A percentile compares a stretch with the other conserved stretches of the same genome.
Evolutionary conservation across 2,329 filamentous ascomycete genomes (phyloP).

Genomic region (Mycosphaerella sp.): DNA sequence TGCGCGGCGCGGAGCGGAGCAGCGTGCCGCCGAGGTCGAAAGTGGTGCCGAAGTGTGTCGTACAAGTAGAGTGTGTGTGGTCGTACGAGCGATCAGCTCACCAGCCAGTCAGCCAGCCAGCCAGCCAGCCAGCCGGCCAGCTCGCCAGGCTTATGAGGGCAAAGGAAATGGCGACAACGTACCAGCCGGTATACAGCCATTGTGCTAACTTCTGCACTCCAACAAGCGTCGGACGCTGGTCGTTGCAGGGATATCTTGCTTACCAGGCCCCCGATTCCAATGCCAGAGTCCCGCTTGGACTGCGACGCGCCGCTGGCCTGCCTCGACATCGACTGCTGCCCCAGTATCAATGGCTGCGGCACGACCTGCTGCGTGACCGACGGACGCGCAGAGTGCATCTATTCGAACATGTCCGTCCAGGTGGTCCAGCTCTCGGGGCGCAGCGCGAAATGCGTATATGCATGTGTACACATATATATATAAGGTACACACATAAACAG

Average conservation of each 20-base stretch:
- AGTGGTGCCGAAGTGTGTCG: no score
- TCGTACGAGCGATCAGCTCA: no score
- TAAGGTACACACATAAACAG: no score
- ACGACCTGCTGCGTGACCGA: conserved; percentile 22
- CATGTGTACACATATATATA: no score
- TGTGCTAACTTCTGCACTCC: conserved; percentile 6
- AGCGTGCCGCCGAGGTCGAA: no score
- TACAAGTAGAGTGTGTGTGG: no score
- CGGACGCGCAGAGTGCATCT: conserved; percentile 13
- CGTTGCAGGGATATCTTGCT: conserved; percentile 19
- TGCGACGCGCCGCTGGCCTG: conserved; percentile 15
- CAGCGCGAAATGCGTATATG: no score
- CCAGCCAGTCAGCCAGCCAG: no score
- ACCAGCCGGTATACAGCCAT: conserved; percentile 27
- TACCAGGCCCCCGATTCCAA: conserved; percentile 16
- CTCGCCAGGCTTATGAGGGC: background rate
- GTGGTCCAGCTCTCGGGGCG: background rate
- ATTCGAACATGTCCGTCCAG: conserved; percentile 6
- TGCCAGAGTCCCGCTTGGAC: conserved; percentile 22
- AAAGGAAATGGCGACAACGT: conserved; percentile 12
- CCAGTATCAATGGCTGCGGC: conserved; percentile 23
- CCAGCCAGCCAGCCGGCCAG: no score
- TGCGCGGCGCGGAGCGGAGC: no score
- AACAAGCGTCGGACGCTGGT: background rate
- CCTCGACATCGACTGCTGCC: conserved; percentile 17